phyloP scores from a whole-genome alignment of 805 yeast genomes.

The Candida coquimbonensis region DNA sequence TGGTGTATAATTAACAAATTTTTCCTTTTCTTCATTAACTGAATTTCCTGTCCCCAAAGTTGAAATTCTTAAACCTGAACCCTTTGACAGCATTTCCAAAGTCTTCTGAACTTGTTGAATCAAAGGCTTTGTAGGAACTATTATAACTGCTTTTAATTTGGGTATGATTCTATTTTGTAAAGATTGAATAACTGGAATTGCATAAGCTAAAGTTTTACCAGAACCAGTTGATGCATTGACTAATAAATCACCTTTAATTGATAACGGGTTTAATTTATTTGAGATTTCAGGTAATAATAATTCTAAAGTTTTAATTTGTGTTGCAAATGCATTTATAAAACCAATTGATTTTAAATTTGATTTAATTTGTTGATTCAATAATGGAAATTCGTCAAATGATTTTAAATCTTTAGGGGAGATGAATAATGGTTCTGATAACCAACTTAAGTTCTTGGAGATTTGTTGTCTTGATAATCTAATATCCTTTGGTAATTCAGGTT shows the following conservation, averaged over 20 bases:
- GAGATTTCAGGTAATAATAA: constrained; percentile 38
- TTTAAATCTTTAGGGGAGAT: constrained; percentile 39
- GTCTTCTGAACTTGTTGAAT: constrained; percentile 74
- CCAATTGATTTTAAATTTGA: constrained; percentile 41
- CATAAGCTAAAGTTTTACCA: constrained; percentile 89
- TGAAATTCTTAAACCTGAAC: constrained; percentile 58
- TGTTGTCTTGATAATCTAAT: constrained; percentile 29
- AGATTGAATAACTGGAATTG: constrained; percentile 73
- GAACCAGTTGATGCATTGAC: constrained; percentile 96
- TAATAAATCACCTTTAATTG: constrained; percentile 58
- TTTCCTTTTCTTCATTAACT: constrained; percentile 53
- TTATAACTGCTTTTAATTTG: constrained; percentile 61
- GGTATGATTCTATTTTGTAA: constrained; percentile 62
- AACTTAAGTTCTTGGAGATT: constrained; percentile 39
- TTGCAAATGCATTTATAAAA: constrained; percentile 60
- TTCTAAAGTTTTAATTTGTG: constrained; percentile 65
- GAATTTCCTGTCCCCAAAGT: constrained; percentile 52
- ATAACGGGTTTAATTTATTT: constrained; percentile 18
- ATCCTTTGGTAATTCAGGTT: constrained; percentile 63
- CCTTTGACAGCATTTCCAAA: constrained; percentile 50
- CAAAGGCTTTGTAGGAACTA: constrained; percentile 89
- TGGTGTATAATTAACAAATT: constrained; percentile 42
- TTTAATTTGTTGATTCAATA: constrained; percentile 38
- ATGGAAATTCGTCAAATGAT: constrained; percentile 41
- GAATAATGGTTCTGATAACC: constrained; percentile 63